These are phyloP conservation scores for Salix purpurea DNA, from an alignment of 345 rosid species.

Conservation along the genomic window DNA sequence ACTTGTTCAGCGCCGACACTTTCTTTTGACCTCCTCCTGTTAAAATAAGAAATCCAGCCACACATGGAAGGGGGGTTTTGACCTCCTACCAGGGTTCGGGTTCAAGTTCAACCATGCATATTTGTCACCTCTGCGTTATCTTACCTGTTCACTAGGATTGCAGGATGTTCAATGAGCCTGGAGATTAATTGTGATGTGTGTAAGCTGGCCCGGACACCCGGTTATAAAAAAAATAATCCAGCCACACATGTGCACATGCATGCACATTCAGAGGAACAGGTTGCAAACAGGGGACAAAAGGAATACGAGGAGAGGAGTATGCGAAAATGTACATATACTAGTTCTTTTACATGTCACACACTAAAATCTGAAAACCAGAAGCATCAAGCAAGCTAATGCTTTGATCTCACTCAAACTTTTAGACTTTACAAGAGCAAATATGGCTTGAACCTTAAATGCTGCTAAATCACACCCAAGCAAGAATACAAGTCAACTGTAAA, in stretches of 20 bases:
- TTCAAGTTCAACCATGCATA: no score
- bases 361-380: conserved; percentile 9
- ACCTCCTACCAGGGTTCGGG: no score
- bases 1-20: conserved; percentile 22
- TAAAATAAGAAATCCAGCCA: background rate
- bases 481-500: conserved; percentile 17
- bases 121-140: accelerated
- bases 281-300: background rate
- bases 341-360: background rate
- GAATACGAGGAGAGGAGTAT: background rate
- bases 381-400: conserved; percentile 1
- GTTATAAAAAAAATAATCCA: background rate
- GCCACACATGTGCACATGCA: background rate
- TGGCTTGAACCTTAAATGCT: conserved; percentile 26
- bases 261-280: background rate
- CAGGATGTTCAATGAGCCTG: no score
- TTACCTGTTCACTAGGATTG: no score
- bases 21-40: background rate
- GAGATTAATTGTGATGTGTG: accelerated
- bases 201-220: no score
- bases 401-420: conserved; percentile 21
- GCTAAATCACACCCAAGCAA: conserved; percentile 38
- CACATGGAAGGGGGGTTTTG: background rate
- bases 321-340: background rate
- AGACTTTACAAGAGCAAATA: conserved; percentile 33